Evolutionary conservation across 2,329 filamentous ascomycete genomes (phyloP).

Genomic region (Alternaria ventricosa): DNA sequence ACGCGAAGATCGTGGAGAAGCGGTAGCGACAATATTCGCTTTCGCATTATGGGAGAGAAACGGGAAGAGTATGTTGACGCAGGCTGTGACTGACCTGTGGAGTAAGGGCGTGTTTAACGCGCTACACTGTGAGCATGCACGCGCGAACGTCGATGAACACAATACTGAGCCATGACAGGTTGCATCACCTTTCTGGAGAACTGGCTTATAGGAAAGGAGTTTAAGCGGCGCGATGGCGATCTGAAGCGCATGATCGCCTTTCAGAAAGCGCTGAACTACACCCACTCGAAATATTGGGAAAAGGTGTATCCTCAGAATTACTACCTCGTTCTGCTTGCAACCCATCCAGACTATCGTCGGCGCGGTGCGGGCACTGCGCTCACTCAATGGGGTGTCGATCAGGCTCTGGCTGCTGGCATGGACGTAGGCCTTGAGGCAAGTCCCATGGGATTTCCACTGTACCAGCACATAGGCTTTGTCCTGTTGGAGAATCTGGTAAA

Average conservation of each 20-base stretch:
- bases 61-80: background rate
- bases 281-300: background rate
- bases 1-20: background rate
- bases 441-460: background rate
- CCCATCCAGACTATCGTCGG: background rate
- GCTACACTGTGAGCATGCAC: background rate
- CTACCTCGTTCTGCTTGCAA: background rate
- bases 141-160: background rate
- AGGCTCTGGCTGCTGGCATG: background rate
- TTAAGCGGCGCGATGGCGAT: background rate
- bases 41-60: background rate
- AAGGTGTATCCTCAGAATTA: background rate
- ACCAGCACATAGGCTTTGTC: background rate
- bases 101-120: background rate
- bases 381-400: background rate
- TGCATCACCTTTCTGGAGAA: background rate
- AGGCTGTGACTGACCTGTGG: background rate
- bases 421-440: background rate
- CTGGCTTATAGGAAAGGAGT: background rate
- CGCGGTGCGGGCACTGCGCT: background rate
- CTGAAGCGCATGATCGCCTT: background rate
- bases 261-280: background rate
- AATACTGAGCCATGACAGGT: background rate
- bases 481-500: background rate
- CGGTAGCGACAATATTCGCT: background rate